phyloP scores from a whole-genome alignment of 2,329 filamentous ascomycete species.

The Podosphaera xanthii region DNA sequence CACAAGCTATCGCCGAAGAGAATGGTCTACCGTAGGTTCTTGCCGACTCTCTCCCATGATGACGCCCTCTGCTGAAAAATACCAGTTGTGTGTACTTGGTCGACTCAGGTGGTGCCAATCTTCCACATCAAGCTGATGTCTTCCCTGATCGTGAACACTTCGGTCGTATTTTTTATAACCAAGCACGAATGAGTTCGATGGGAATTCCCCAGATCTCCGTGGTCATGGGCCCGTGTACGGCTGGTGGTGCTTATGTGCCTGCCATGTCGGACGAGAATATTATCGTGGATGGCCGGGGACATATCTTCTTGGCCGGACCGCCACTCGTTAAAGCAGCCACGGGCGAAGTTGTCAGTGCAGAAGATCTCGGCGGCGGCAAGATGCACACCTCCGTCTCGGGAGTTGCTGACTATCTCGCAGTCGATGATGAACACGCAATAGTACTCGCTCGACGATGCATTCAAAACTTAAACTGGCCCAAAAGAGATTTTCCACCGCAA shows the following conservation, averaged over 20 bases:
- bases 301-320: constrained; percentile 88
- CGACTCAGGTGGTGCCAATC: constrained; percentile 83
- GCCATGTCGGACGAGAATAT: constrained; percentile 97
- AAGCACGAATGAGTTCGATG: constrained; percentile 72
- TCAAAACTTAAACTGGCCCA: constrained; percentile 74
- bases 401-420: constrained; percentile 85
- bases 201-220: constrained; percentile 87
- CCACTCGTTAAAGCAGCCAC: constrained; percentile 92
- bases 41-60: background rate
- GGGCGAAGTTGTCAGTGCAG: constrained; percentile 71
- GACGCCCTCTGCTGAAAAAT: background rate
- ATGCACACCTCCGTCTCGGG: constrained; percentile 81
- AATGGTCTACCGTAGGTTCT: constrained; percentile 44
- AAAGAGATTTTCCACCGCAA: constrained; percentile 19
- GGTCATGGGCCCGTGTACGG: constrained; percentile 94
- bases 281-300: constrained; percentile 87
- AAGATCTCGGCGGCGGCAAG: constrained; percentile 74
- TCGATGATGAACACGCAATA: constrained; percentile 81
- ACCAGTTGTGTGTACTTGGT: constrained; percentile 75
- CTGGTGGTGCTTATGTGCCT: constrained; percentile 84
- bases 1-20: constrained; percentile 74
- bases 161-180: constrained; percentile 90
- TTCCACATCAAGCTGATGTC: constrained; percentile 85
- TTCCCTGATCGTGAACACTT: constrained; percentile 93
- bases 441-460: constrained; percentile 66